Conservation (phyloP, 225 moss, liverwort and hornwort species). For the Lunularia cruciata region DNA sequence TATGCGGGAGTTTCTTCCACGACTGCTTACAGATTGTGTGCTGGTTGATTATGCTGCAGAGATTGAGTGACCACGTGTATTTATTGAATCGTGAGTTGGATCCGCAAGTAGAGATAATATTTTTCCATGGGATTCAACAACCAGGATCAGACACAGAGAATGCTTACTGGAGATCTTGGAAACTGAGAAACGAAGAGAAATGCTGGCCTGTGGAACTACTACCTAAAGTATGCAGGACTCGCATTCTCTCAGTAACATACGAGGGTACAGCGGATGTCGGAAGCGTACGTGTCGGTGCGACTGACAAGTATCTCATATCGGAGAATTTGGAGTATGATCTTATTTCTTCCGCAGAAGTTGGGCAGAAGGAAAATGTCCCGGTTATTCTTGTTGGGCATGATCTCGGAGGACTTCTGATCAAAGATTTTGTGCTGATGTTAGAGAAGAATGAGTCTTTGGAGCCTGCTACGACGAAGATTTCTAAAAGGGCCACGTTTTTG, state of each 20-base stretch:
- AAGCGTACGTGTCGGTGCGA: background rate
- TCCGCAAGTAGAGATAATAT: background rate
- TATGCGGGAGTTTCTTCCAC: no score
- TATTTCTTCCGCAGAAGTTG: background rate
- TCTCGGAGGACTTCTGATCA: conserved; percentile 17
- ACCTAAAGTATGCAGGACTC: no score
- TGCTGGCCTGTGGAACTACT: no score
- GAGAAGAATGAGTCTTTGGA: background rate
- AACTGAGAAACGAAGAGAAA: background rate
- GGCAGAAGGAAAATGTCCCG: background rate
- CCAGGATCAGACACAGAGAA: no score
- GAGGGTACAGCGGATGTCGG: no score
- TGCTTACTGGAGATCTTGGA: conserved; percentile 8
- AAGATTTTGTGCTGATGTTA: background rate
- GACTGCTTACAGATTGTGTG: no score
- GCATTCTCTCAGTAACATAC: no score
- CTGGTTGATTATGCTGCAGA: no score
- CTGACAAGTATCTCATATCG: background rate
- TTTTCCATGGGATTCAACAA: conserved; percentile 5
- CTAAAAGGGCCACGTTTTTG: background rate
- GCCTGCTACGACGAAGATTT: background rate
- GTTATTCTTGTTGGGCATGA: conserved; percentile 16
- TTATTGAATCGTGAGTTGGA: no score
- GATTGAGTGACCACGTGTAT: no score
- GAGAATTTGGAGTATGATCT: background rate